A percentile compares a stretch with the other conserved stretches of the same genome.
Evolutionary conservation across 352 stramenopile genomes (phyloP).

Genomic region (Phytophthora foliorum): DNA sequence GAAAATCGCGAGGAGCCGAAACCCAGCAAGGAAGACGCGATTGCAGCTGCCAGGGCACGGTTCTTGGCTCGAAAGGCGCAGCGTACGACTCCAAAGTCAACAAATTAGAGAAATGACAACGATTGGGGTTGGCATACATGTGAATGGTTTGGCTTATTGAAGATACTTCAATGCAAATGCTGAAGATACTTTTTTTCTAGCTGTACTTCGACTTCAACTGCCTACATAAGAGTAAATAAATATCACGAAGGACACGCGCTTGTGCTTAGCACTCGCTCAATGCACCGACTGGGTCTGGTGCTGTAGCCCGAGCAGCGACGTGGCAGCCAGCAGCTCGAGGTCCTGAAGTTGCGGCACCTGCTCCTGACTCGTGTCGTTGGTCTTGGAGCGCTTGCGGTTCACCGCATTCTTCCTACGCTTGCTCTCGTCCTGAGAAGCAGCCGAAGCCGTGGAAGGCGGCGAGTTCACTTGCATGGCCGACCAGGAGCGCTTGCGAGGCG

Average conservation of each 20-base stretch:
- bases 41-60: slow-evolving; percentile 79
- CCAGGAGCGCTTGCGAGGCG: slow-evolving; percentile 72
- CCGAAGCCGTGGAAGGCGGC: slow-evolving; percentile 15
- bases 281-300: slow-evolving; percentile 78
- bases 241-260: slow-evolving; percentile 34
- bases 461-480: slow-evolving; percentile 43
- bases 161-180: slow-evolving; percentile 17
- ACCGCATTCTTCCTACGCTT: slow-evolving; percentile 59
- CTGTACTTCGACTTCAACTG: slow-evolving; percentile 32
- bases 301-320: slow-evolving; percentile 80
- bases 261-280: slow-evolving; percentile 36
- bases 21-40: slow-evolving; percentile 75
- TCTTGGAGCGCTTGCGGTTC: slow-evolving; percentile 52
- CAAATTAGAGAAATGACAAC: slow-evolving; percentile 21
- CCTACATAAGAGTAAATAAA: slow-evolving; percentile 49
- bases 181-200: slow-evolving; percentile 38
- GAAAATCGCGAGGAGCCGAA: slow-evolving; percentile 34
- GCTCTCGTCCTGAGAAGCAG: slow-evolving; percentile 10
- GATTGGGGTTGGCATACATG: neutral
- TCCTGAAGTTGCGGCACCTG: slow-evolving; percentile 61
- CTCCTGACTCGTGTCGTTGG: slow-evolving; percentile 17
- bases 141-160: slow-evolving; percentile 22
- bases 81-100: slow-evolving; percentile 28
- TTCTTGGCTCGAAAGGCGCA: slow-evolving; percentile 90
- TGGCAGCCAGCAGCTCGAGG: slow-evolving; percentile 79